Percentiles rank a stretch among this genome's conserved stretches.
phyloP scores from a whole-genome alignment of 2,329 filamentous ascomycete species.

The Epichloe scottii region DNA sequence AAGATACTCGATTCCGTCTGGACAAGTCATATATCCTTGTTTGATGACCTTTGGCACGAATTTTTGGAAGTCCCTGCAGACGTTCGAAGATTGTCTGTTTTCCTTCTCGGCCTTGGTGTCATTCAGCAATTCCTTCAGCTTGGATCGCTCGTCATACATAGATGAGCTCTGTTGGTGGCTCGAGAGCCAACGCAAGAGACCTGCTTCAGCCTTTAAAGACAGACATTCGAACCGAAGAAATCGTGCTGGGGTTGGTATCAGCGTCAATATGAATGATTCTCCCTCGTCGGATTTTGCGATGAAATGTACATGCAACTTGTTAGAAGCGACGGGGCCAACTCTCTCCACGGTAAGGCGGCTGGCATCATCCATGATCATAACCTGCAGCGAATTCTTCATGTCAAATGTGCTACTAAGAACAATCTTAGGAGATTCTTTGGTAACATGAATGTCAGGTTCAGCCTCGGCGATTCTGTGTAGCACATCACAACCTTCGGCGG shows the following conservation, averaged over 20 bases:
- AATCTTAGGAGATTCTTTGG: background rate
- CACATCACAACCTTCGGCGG: background rate
- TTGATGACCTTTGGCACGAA: slow-evolving; percentile 29
- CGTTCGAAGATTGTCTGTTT: no score
- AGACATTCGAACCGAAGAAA: slow-evolving; percentile 35
- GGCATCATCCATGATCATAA: background rate
- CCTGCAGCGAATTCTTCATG: background rate
- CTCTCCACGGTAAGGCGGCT: background rate
- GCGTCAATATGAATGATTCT: slow-evolving; percentile 26
- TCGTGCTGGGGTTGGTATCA: slow-evolving; percentile 22
- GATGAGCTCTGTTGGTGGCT: background rate
- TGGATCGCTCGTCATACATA: slow-evolving; percentile 3
- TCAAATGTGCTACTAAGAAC: background rate
- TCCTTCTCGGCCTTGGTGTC: background rate
- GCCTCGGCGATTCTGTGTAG: background rate
- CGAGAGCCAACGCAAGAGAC: slow-evolving; percentile 31
- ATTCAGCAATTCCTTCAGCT: background rate
- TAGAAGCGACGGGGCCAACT: slow-evolving; percentile 10
- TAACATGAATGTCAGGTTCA: background rate
- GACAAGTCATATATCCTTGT: slow-evolving; percentile 19
- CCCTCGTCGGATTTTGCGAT: slow-evolving; percentile 29
- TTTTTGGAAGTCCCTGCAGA: background rate
- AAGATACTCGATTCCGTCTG: slow-evolving; percentile 27
- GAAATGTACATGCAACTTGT: slow-evolving; percentile 29
- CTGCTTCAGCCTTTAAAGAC: slow-evolving; percentile 31